A percentile compares a stretch with the other conserved stretches of the same genome.
These are phyloP conservation scores for Phytophthora melonis DNA, from an alignment of 352 stramenopile species.

Conservation along the genomic window DNA sequence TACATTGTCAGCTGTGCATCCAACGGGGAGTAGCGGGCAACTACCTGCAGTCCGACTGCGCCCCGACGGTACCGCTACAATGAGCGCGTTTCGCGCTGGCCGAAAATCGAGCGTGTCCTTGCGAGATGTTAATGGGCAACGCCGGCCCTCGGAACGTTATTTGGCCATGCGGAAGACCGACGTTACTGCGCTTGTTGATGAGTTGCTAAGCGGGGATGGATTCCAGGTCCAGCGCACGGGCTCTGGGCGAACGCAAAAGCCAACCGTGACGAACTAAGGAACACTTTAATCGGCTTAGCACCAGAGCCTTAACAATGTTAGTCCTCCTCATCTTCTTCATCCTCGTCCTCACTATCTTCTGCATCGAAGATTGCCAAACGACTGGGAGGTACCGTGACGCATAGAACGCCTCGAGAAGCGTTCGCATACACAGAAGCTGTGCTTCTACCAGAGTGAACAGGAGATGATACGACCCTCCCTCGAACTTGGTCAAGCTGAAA, in stretches of 20 bases:
- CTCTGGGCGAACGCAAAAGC: constrained; percentile 23
- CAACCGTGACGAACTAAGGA: constrained; percentile 30
- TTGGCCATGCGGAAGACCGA: constrained; percentile 20
- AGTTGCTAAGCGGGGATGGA: constrained; percentile 59
- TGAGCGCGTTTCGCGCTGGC: constrained; percentile 8
- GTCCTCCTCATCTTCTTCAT: constrained; percentile 38
- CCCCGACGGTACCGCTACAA: constrained; percentile 4
- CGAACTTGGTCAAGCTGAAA: constrained; percentile 29
- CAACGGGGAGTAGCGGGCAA: constrained; percentile 8
- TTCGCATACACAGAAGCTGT: constrained; percentile 48
- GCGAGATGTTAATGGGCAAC: constrained; percentile 21
- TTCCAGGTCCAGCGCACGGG: constrained; percentile 47
- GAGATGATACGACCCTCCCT: constrained; percentile 31
- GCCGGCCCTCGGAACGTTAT: constrained; percentile 27
- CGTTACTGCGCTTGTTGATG: constrained; percentile 57
- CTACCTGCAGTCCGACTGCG: not conserved
- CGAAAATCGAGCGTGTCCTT: constrained; percentile 12
- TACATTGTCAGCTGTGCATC: constrained; percentile 27
- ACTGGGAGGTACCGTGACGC: constrained; percentile 40
- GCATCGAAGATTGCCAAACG: constrained; percentile 66
- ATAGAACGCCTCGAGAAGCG: constrained; percentile 66
- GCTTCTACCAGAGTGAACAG: constrained; percentile 1
- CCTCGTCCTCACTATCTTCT: constrained; percentile 62
- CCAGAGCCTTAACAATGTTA: constrained; percentile 29
- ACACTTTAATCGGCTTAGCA: constrained; percentile 1